Evolutionary conservation across 805 yeast species (phyloP), one percentile per base, ranked within the genome.

Genomic region (Kazachstania martiniae): DNA sequence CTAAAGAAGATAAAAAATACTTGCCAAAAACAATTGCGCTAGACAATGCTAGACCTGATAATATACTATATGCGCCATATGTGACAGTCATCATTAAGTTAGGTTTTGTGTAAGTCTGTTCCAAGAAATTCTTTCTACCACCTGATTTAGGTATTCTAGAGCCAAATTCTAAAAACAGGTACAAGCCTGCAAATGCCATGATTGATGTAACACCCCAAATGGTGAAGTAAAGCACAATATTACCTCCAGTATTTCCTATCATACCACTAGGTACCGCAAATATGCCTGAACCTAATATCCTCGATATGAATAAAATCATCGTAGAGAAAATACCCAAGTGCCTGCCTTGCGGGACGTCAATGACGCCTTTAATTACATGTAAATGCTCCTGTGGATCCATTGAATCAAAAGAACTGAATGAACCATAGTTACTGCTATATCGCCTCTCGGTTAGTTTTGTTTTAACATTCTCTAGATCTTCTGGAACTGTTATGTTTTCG

Each of bases 211-310:
- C 47, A 3, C 65, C 19, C 91, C 91, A 81, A 1, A 80, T 68
- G 0, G 61, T 37, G 29, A 78, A 67, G 49, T 77, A 81, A 21
- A 77, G 44, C 14, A 65, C 55, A 2, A 77, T 72, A 8, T 80
- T 76, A 10, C 83, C 77, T 17, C 87, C 87, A 43, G 74, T 71
- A 41, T 77, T 79, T 28, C 65, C 66, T 45, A 71, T 77, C 19
- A 80, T 70, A 17, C 77, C 70, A 13, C 81, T 68, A 0, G 87
- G 78, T 1, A 77, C 71, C 6, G 86, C 77, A 59, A 80, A 77
- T 7, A 81, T 79, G 0, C 91, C 91, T 0, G 86, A 76, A 0
- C 93, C 91, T 9, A 81, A 60, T 26, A 81, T 80, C 38, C 87
- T 59, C 12, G 83, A 72, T 5, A 81, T 65, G 43, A 77, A 75